Evolutionary conservation across 1,139 yeast species (phyloP), one percentile per base, ranked within the genome.

Genomic region (Citeromyces hawaiiensis): DNA sequence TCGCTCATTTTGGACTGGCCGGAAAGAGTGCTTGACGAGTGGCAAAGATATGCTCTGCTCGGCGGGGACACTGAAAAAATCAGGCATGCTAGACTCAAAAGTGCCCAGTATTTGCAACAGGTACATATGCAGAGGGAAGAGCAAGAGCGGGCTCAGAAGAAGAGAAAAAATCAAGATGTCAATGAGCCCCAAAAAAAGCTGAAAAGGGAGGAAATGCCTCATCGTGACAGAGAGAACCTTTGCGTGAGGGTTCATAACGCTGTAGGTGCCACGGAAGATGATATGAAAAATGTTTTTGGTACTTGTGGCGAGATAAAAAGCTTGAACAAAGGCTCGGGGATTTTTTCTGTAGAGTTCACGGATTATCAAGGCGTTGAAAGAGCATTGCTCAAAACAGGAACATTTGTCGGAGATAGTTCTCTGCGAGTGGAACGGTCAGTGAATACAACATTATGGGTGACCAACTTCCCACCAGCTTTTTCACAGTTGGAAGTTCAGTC

Each of bases 381-480:
- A 2, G 85, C 88, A 0, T 54, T 81, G 38, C 77, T 88, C 0
- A 75, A 70, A 45, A 70, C 74, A 34, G 61, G 60, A 43, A 81
- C 79, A 49, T 48, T 41, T 18, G 43, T 82, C 0, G 63, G 63
- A 0, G 70, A 63, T 0, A 46, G 50, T 2, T 65, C 62, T 35
- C 59, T 83, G 0, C 41, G 52, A 3, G 83, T 86, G 0, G 56
- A 52, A 4, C 57, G 70, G 32, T 61, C 72, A 1, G 47, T 54
- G 15, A 60, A 67, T 5, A 61, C 72, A 10, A 76, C 82, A 0
- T 48, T 82, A 0, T 82, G 80, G 73, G 76, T 76, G 2, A 72
- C 93, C 0, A 85, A 85, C 49, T 85, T 71, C 48, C 87, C 94
- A 0, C 80, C 87, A 0, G 53, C 62, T 1, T 70, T 57, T 48